These are phyloP conservation scores for Camellia granthamiana DNA, from an alignment of 148 eudicot species.

Conservation along the genomic window DNA sequence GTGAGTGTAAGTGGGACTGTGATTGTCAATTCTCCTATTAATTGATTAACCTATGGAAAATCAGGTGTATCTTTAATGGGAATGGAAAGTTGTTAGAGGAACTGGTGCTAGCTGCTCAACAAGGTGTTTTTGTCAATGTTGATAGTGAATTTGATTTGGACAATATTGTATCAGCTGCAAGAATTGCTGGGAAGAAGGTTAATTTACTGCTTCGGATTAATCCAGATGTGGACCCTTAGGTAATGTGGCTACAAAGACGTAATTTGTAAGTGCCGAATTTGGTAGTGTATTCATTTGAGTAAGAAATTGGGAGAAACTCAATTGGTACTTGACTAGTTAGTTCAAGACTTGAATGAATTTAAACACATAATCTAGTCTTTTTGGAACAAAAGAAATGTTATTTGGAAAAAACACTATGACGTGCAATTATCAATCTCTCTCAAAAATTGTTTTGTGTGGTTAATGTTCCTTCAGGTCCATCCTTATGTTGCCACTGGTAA, in stretches of 20 bases:
- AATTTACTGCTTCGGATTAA: conserved; percentile 92
- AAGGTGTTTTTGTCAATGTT: conserved; percentile 81
- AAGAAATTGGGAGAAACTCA: too few species aligned
- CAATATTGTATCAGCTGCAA: conserved; percentile 81
- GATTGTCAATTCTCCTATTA: background rate
- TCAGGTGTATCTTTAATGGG: conserved; percentile 90
- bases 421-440: background rate
- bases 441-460: background rate
- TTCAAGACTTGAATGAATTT: background rate
- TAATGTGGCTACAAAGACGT: conserved; percentile 15
- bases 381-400: background rate
- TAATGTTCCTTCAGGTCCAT: conserved; percentile 35
- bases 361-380: background rate
- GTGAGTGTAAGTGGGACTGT: background rate
- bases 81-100: conserved; percentile 84
- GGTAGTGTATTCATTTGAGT: background rate
- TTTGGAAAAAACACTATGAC: background rate
- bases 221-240: conserved; percentile 96
- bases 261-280: background rate
- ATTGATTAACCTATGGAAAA: conserved; percentile 11
- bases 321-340: too few species aligned
- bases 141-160: conserved; percentile 95
- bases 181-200: conserved; percentile 71
- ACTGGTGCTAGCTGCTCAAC: conserved; percentile 84
- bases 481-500: conserved; percentile 96